Evolutionary conservation across 192 early-diverging fungal genomes (phyloP).

Genomic region (Thoreauomyces humboldtii): DNA sequence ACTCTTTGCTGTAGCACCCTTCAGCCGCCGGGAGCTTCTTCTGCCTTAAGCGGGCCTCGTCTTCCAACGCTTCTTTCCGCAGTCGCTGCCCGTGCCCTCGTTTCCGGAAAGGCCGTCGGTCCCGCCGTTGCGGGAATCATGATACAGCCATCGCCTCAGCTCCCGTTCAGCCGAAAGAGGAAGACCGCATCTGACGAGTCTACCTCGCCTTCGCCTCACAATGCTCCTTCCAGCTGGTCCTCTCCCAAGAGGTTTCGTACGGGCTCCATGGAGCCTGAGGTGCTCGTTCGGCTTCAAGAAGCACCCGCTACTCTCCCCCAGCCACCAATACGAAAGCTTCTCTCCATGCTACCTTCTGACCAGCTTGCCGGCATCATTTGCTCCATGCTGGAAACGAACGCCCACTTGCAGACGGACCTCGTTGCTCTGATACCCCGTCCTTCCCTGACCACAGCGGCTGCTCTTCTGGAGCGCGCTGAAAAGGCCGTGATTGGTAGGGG

Average conservation of each 20-base stretch:
- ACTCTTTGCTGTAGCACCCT: too few relatives aligned
- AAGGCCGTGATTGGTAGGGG: conserved; percentile 52
- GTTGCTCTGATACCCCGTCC: conserved; percentile 79
- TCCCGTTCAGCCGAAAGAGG: too few relatives aligned
- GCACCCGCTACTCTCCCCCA: conserved; percentile 3
- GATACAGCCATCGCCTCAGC: too few relatives aligned
- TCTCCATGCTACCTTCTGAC: conserved; percentile 41
- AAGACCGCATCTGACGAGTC: too few relatives aligned
- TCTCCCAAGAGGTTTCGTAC: conserved; percentile 15
- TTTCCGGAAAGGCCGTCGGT: too few relatives aligned
- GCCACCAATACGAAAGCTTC: conserved; percentile 10
- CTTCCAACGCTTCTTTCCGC: too few relatives aligned
- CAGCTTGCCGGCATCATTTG: conserved; percentile 74
- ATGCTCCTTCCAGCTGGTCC: too few relatives aligned
- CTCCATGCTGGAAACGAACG: conserved; percentile 70
- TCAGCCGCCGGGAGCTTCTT: too few relatives aligned
- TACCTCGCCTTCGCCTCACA: too few relatives aligned
- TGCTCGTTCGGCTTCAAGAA: conserved; percentile 14
- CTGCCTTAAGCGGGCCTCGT: too few relatives aligned
- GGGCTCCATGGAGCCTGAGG: conserved; percentile 8
- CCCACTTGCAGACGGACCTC: conserved; percentile 65
- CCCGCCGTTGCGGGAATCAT: too few relatives aligned
- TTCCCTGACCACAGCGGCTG: conserved; percentile 71
- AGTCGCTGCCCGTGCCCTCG: too few relatives aligned
- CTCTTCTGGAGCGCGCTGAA: conserved; percentile 65